Base-by-base conservation (phyloP, 768 basidiomycete species). In the Fomitopsis pulvina region DNA sequence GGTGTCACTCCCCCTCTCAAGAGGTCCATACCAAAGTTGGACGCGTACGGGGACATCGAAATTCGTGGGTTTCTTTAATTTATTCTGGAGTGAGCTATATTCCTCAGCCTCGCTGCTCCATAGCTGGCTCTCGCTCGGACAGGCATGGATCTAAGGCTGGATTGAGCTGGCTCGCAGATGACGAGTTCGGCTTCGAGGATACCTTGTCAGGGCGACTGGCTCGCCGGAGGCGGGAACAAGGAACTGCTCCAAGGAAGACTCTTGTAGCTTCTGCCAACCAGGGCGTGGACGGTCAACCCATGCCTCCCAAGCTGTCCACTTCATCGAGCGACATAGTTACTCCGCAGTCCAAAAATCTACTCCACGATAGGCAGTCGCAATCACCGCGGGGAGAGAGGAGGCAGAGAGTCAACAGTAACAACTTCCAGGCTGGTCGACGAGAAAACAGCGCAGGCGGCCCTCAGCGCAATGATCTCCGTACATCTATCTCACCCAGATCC, bases 21-120 rank as follows among this genome's bases (percentile, higher is more conserved):
- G 43, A 52, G 58, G 2, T 41, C 51, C 2, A 43, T 55, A 12
- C 58, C 58, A 5, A 12, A 47, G 6, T 56, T 56, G 11, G 49
- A 52, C 39, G 49, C 32, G 37, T 52, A 60, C 38, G 64, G 60
- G 21, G 59, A 60, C 45, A 56, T 65, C 26, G 18, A 25, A 20
- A 60, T 60, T 34, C 50, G 63, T 65, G 48, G 27, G 63, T 34
- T 22, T 7, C 29, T 18, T 40, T 40, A 3, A 2, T 22, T 10
- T 12, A 2, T 39, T 25, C 5, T 34, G 34, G 16, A 7, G 9
- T 26, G 14, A 34, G 27, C 2, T 14, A 9, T 20, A 14, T 16
- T 37, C 30, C 22, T 41, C 11, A 12, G 12, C 22, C 4, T 8
- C 18, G 18, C 39, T 26, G 5, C 18, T 18, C 22, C 9, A 20